A percentile compares a stretch with the other conserved stretches of the same genome.
Conservation (phyloP, 192 early-diverging fungal species). For the Allomyces macrogynus region DNA sequence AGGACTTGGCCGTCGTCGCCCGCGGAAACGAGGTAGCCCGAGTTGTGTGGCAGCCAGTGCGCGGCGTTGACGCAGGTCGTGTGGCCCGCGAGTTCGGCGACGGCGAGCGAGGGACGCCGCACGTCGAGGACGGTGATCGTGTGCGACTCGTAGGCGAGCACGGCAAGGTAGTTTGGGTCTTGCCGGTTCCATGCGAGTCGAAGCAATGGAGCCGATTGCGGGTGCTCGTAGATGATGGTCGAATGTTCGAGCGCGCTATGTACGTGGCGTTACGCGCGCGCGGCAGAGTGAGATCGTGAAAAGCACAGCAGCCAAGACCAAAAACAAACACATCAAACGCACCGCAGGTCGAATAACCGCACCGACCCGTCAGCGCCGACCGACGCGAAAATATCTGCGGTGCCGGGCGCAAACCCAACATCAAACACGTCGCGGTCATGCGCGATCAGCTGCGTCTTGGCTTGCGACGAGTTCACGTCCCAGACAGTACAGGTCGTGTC, state of each 20-base stretch:
- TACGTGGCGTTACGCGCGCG: neutral
- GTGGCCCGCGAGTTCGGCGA: slow-evolving; percentile 66
- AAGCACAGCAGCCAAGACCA: neutral
- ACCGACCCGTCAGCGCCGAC: slow-evolving; percentile 97
- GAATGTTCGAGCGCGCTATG: slow-evolving; percentile 78
- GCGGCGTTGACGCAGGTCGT: slow-evolving; percentile 57
- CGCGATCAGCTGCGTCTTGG: slow-evolving; percentile 97
- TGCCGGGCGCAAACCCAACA: slow-evolving; percentile 72
- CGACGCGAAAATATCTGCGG: slow-evolving; percentile 76
- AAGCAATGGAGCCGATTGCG: slow-evolving; percentile 41
- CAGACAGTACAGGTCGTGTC: slow-evolving; percentile 99
- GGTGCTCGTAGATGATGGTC: slow-evolving; percentile 83
- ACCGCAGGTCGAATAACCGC: slow-evolving; percentile 89
- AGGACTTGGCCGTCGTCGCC: slow-evolving; percentile 77
- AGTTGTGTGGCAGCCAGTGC: slow-evolving; percentile 67
- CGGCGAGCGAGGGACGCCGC: slow-evolving; percentile 67
- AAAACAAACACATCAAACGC: neutral
- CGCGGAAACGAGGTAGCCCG: slow-evolving; percentile 62
- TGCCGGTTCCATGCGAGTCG: slow-evolving; percentile 75
- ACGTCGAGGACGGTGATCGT: slow-evolving; percentile 78
- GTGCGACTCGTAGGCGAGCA: slow-evolving; percentile 66
- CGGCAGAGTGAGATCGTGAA: neutral
- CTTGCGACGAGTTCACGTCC: slow-evolving; percentile 89
- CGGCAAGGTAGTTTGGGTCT: slow-evolving; percentile 78
- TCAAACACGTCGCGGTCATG: slow-evolving; percentile 97